A percentile compares a stretch with the other conserved stretches of the same genome.
Evolutionary conservation across 441 rosid genomes (phyloP).

Genomic region (Syzygium malaccense): DNA sequence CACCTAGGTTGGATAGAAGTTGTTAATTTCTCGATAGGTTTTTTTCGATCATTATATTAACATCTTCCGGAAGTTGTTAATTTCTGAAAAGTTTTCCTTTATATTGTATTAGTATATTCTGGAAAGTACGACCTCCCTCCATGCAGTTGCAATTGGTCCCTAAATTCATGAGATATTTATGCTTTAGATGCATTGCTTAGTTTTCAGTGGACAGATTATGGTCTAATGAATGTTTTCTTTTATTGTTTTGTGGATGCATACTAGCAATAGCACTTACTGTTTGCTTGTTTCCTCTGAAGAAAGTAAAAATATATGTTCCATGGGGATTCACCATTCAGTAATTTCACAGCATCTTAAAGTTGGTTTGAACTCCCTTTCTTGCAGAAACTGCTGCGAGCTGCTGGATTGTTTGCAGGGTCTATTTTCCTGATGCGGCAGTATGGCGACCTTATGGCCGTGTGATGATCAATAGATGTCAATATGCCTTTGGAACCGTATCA

Average conservation of each 20-base stretch:
- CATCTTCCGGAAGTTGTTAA: background rate
- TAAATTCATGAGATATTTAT: background rate
- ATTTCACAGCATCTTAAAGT: background rate
- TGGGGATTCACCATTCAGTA: background rate
- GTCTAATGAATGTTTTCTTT: background rate
- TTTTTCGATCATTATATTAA: background rate
- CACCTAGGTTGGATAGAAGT: background rate
- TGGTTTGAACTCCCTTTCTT: background rate
- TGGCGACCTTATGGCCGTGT: conserved; percentile 2
- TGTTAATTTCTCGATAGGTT: background rate
- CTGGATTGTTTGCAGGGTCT: conserved; percentile 4
- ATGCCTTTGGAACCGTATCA: background rate
- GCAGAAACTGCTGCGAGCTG: conserved; percentile 7
- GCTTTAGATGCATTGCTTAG: background rate
- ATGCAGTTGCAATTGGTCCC: background rate
- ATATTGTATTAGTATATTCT: background rate
- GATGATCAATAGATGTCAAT: background rate
- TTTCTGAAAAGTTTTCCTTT: background rate
- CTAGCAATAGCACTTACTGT: background rate
- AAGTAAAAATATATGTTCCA: background rate
- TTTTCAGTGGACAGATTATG: background rate
- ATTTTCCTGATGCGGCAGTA: conserved; percentile 5
- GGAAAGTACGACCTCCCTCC: background rate
- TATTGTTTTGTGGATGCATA: background rate
- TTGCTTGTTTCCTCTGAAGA: background rate